Evolutionary conservation across 768 basidiomycete species (phyloP), one percentile per base, ranked within the genome.

Genomic region (Boletus tomentosulus): DNA sequence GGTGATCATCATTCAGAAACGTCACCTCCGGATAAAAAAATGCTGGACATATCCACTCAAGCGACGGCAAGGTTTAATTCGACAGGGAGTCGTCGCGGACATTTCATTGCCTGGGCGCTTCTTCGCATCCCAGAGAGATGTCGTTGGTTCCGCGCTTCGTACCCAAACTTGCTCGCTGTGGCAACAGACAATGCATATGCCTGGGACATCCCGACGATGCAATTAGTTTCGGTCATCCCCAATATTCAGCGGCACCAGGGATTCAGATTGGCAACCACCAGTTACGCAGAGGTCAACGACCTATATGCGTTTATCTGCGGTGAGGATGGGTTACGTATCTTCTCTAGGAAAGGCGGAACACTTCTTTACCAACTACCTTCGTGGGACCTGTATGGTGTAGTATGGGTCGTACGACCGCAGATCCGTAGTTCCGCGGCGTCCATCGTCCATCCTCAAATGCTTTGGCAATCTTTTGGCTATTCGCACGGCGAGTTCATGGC

Each of bases 241-340:
- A 59, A 67, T 48, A 50, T 57, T 19, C 63, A 68, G 30, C 57
- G 44, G 42, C 43, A 57, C 46, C 56, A 39, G 38, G 38, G 38
- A 19, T 19, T 39, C 19, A 39, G 16, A 19, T 39, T 52, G 30
- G 48, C 19, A 11, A 11, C 67, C 10, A 74, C 86, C 52, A 72
- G 73, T 48, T 89, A 89, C 57, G 86, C 89, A 31, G 89, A 91
- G 59, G 68, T 90, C 51, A 78, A 77, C 50, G 71, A 74, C 43
- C 67, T 70, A 7, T 79, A 86, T 62, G 78, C 81, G 0, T 82
- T 90, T 59, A 66, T 91, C 27, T 86, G 83, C 45, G 80, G 80
- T 6, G 62, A 62, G 2, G 58, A 60, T 16, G 67, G 72, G 10
- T 59, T 90, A 34, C 75, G 82, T 6, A 73, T 85, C 6, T 88